A percentile compares a stretch with the other conserved stretches of the same genome.
phyloP scores from a whole-genome alignment of 306 rosid genomes.

The Citrullus amarus region DNA sequence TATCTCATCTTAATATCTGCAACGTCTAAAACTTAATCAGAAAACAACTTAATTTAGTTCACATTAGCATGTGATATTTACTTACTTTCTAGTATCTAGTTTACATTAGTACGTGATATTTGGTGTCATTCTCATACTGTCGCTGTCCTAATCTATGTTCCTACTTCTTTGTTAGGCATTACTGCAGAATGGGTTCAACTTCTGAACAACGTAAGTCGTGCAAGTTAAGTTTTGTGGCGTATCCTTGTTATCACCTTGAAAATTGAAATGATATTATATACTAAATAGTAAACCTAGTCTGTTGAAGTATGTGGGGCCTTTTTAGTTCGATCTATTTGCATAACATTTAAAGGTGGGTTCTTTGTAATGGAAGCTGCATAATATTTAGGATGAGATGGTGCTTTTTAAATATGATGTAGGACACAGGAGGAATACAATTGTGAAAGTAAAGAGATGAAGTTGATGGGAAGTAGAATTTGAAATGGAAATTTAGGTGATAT shows the following conservation, averaged over 20 bases:
- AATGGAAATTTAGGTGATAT: not conserved
- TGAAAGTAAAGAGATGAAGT: not conserved
- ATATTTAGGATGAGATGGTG: not conserved
- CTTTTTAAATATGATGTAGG: not conserved
- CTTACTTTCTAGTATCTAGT: not conserved
- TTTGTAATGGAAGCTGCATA: not conserved
- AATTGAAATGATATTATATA: not conserved
- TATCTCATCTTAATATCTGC: not conserved
- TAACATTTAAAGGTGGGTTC: not conserved
- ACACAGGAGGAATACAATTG: not conserved
- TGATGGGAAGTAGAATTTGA: not conserved
- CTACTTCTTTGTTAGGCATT: constrained; percentile 41
- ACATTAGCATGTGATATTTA: not conserved
- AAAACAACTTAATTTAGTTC: not conserved
- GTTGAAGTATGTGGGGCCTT: not conserved
- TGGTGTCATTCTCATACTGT: constrained; percentile 3
- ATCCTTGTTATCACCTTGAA: not conserved
- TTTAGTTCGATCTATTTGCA: not conserved
- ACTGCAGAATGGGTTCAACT: constrained; percentile 75
- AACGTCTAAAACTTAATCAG: not conserved
- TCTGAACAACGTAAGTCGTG: constrained; percentile 40
- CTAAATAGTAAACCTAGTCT: not conserved
- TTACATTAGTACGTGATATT: not conserved
- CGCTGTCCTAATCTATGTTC: constrained; percentile 19
- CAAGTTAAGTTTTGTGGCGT: not conserved